phyloP scores from a whole-genome alignment of 352 stramenopile genomes.

The Globisporangium splendens region DNA sequence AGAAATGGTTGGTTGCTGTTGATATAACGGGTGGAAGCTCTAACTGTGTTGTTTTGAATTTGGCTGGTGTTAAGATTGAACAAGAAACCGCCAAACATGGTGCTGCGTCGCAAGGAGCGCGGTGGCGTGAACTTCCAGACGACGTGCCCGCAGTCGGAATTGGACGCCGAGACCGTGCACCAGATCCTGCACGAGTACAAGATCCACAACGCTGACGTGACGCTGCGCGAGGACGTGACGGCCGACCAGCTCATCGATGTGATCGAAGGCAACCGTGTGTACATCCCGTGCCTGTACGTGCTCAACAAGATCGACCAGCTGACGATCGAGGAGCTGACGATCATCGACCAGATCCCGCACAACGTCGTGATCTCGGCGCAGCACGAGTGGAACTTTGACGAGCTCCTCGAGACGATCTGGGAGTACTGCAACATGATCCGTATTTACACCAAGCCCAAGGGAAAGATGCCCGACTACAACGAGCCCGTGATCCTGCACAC shows the following conservation, averaged over 20 bases:
- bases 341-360: constrained; percentile 98
- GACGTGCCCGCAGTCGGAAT: constrained; percentile 87
- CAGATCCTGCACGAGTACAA: constrained; percentile 98
- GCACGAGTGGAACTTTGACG: constrained; percentile 98
- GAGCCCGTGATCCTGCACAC: constrained; percentile 97
- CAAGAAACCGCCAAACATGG: constrained; percentile 96
- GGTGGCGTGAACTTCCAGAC: constrained; percentile 98
- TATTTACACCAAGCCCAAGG: constrained; percentile 98
- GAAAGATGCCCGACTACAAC: constrained; percentile 94
- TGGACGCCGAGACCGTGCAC: constrained; percentile 93
- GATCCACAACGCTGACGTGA: constrained; percentile 97
- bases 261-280: constrained; percentile 97
- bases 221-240: constrained; percentile 94
- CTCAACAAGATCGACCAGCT: constrained; percentile 99
- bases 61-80: constrained; percentile 78
- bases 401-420: constrained; percentile 97
- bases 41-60: background rate
- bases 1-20: background rate
- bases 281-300: constrained; percentile 98
- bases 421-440: constrained; percentile 97
- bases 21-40: background rate
- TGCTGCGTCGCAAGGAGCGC: constrained; percentile 95
- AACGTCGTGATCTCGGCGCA: constrained; percentile 97
- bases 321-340: constrained; percentile 98
- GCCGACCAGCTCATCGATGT: constrained; percentile 99